Percentiles rank a stretch among this genome's conserved stretches.
phyloP scores from a whole-genome alignment of 2,329 filamentous ascomycete species.

The Trichophaea hybrida region DNA sequence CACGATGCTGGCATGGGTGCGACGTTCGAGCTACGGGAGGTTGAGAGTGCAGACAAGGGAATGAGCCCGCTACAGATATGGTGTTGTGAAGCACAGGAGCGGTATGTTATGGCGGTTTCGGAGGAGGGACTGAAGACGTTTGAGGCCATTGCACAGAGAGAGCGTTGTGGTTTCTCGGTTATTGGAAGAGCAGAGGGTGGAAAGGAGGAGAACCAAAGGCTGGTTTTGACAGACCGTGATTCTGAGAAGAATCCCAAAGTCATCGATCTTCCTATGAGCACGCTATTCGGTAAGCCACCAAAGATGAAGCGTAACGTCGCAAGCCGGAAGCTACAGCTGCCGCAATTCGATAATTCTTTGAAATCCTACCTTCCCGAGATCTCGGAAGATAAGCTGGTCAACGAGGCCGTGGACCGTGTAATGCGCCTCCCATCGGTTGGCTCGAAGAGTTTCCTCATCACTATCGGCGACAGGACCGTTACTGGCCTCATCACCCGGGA shows the following conservation, averaged over 20 bases:
- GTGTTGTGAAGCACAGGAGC: slow-evolving; percentile 94
- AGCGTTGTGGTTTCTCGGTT: slow-evolving; percentile 83
- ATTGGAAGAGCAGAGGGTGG: slow-evolving; percentile 61
- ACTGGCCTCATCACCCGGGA: slow-evolving; percentile 79
- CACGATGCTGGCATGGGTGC: slow-evolving; percentile 86
- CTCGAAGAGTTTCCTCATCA: slow-evolving; percentile 96
- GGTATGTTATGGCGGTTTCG: slow-evolving; percentile 84
- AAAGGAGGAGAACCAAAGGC: slow-evolving; percentile 51
- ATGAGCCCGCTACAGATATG: slow-evolving; percentile 96
- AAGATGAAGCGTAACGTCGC: slow-evolving; percentile 62
- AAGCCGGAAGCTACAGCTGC: slow-evolving; percentile 52
- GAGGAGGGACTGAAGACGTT: slow-evolving; percentile 61
- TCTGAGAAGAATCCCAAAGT: slow-evolving; percentile 59
- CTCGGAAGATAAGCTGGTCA: slow-evolving; percentile 40
- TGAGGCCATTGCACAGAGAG: slow-evolving; percentile 56
- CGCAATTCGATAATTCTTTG: slow-evolving; percentile 61
- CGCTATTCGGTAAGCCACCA: slow-evolving; percentile 76
- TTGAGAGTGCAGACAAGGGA: slow-evolving; percentile 76
- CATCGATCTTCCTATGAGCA: slow-evolving; percentile 79
- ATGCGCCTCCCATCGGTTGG: slow-evolving; percentile 77
- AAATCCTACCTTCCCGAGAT: slow-evolving; percentile 48
- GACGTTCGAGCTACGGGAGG: slow-evolving; percentile 81
- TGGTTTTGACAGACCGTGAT: slow-evolving; percentile 71
- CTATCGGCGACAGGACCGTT: slow-evolving; percentile 84
- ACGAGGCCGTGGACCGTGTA: slow-evolving; percentile 64